A percentile compares a stretch with the other conserved stretches of the same genome.
phyloP scores from a whole-genome alignment of 306 rosid species.

The Trifolium subterraneum region DNA sequence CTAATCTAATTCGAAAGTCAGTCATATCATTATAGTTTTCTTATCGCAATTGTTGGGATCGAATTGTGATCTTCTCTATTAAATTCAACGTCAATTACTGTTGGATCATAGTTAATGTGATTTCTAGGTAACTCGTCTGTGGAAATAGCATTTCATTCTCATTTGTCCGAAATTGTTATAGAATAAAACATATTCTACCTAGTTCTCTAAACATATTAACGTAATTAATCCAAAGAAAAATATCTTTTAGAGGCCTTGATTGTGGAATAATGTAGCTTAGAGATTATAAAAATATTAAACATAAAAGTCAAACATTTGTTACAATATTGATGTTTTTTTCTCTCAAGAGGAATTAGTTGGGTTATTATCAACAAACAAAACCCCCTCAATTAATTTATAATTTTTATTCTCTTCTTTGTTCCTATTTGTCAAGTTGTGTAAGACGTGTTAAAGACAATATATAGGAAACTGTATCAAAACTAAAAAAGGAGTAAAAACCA shows the following conservation, averaged over 20 bases:
- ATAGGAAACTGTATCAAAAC: constrained; percentile 41
- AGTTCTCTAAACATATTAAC: not conserved
- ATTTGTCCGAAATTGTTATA: too few relatives aligned
- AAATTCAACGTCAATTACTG: too few relatives aligned
- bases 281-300: constrained; percentile 37
- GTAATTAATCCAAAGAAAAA: constrained; percentile 24
- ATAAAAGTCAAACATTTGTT: constrained; percentile 51
- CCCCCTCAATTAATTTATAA: not conserved
- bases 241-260: constrained; percentile 26
- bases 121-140: too few relatives aligned
- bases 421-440: constrained; percentile 50
- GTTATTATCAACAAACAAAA: constrained; percentile 40
- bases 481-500: constrained; percentile 48
- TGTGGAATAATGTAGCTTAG: constrained; percentile 45
- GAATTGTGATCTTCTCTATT: too few relatives aligned
- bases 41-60: too few relatives aligned
- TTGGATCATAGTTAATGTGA: too few relatives aligned
- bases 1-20: too few relatives aligned
- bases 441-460: constrained; percentile 33
- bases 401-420: constrained; percentile 24
- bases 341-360: constrained; percentile 38
- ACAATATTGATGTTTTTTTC: not conserved
- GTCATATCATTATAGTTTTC: too few relatives aligned
- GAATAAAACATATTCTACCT: too few relatives aligned
- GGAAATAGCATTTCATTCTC: too few relatives aligned